Evolutionary conservation across 78 protist genomes (phyloP).

Genomic region (Corallochytrium limacisporum): DNA sequence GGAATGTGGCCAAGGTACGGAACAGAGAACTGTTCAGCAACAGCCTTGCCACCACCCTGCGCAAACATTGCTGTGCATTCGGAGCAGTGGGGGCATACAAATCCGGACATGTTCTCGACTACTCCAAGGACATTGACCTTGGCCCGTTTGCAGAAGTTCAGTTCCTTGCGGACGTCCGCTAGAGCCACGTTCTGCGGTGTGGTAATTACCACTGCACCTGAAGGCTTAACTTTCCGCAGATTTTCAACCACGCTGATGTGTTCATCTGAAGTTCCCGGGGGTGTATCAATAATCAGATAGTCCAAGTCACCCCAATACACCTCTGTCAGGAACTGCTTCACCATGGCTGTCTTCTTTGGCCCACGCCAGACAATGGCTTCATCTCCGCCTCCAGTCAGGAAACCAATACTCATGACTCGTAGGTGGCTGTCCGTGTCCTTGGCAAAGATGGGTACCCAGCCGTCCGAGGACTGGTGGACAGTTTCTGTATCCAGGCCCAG

Average conservation of each 20-base stretch:
- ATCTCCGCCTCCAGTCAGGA: slow-evolving; percentile 30
- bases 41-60: slow-evolving; percentile 3
- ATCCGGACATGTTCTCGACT: slow-evolving; percentile 97
- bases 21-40: slow-evolving; percentile 13
- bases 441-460: slow-evolving; percentile 67
- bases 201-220: slow-evolving; percentile 91
- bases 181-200: slow-evolving; percentile 96
- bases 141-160: slow-evolving; percentile 80
- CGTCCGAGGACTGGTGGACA: slow-evolving; percentile 4
- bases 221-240: slow-evolving; percentile 29
- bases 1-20: slow-evolving; percentile 7
- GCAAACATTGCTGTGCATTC: slow-evolving; percentile 1
- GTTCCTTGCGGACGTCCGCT: slow-evolving; percentile 83
- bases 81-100: slow-evolving; percentile 86
- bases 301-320: slow-evolving; percentile 94
- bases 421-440: slow-evolving; percentile 26
- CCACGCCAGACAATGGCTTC: slow-evolving; percentile 93
- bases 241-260: slow-evolving; percentile 80
- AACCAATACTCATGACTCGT: slow-evolving; percentile 62
- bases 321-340: slow-evolving; percentile 90
- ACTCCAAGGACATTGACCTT: slow-evolving; percentile 82
- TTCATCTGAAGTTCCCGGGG: slow-evolving; percentile 96
- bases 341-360: slow-evolving; percentile 77
- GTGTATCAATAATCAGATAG: slow-evolving; percentile 93
- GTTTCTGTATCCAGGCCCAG: neutral